Evolutionary conservation across 2,329 filamentous ascomycete species (phyloP), one percentile per base, ranked within the genome.

Genomic region (Claviceps africana): DNA sequence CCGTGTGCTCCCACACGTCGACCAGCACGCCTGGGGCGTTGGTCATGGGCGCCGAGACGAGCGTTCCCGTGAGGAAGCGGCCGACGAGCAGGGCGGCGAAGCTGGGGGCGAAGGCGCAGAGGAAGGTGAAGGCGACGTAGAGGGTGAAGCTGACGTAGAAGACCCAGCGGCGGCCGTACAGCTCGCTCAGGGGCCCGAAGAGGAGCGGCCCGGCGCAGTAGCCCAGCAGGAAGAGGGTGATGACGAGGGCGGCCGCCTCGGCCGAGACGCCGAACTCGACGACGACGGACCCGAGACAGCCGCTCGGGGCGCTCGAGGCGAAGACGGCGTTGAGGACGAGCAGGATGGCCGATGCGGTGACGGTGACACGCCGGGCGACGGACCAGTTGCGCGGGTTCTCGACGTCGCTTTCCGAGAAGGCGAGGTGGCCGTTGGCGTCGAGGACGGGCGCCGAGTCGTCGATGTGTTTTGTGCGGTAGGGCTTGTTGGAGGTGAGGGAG

Each of bases 121-220:
- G 68, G 53, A 77, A 71, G 60, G 70, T 74, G 63, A 78, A 77
- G 43, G 68, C 66, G 25, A 77, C 62, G 55, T 78, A 78, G 40
- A 70, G 46, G 13, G 60, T 62, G 59, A 78, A 77, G 0, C 69
- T 70, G 47, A 72, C 61, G 60, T 76, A 73, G 56, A 79, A 76
- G 47, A 79, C 70, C 68, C 70, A 75, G 57, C 75, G 60, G 8
- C 77, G 67, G 13, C 77, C 76, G 60, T 76, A 81, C 53, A 79
- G 76, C 61, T 81, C 78, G 39, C 71, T 76, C 21, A 80, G 59
- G 0, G 78, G 79, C 1, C 77, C 78, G 58, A 78, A 82, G 2
- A 80, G 48, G 2, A 83, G 65, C 0, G 79, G 79, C 0, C 80
- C 80, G 2, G 75, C 71, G 55, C 74, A 76, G 61, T 82, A 83